Conservation (phyloP, 148 eudicot species). For the Rhododendron vialii region DNA sequence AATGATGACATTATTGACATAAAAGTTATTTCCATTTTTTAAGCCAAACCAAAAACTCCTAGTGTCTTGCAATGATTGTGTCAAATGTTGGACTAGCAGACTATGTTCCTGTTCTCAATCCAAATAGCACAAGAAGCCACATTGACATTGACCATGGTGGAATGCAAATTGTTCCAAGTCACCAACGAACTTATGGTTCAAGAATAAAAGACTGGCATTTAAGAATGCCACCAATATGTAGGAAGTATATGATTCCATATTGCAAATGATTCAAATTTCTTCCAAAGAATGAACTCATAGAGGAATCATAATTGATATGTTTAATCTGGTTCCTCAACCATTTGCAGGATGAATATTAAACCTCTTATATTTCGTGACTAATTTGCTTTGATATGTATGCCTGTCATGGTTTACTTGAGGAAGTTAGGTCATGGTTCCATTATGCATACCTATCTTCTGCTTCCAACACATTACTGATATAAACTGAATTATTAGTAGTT, state of each 20-base stretch:
- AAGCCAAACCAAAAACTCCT: background rate
- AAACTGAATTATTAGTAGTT: background rate
- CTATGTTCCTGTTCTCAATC: background rate
- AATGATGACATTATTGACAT: background rate
- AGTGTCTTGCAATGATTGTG: background rate
- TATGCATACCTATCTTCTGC: background rate
- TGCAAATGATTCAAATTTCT: background rate
- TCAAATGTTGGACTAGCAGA: background rate
- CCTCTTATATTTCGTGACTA: background rate
- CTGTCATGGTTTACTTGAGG: background rate
- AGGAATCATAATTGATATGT: background rate
- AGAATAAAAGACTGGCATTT: background rate
- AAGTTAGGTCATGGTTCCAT: background rate
- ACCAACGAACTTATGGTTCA: conserved; percentile 2
- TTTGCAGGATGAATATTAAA: background rate
- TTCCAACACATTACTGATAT: background rate
- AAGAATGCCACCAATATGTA: background rate
- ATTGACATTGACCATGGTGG: background rate
- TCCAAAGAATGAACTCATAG: background rate
- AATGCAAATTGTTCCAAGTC: background rate
- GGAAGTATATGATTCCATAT: background rate
- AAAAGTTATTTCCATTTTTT: background rate
- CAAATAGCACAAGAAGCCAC: background rate
- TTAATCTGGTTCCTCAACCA: background rate
- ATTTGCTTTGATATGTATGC: background rate